Evolutionary conservation across 768 basidiomycete genomes (phyloP).

Genomic region (Crassisporium funariophilum): DNA sequence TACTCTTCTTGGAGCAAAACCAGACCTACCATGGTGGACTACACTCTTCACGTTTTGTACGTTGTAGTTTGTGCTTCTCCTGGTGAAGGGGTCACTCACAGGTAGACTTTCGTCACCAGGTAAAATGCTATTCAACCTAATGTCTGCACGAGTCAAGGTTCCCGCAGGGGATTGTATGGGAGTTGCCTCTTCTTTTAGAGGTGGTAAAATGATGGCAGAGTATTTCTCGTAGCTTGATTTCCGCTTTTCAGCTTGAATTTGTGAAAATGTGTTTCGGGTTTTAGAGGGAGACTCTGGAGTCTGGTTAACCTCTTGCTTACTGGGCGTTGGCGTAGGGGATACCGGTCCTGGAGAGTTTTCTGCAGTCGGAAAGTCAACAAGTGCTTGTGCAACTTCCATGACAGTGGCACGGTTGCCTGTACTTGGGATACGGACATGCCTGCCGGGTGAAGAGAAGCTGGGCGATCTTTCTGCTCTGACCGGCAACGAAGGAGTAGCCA

Average conservation of each 20-base stretch:
- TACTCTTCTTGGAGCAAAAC: too few species aligned
- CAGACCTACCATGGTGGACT: neutral
- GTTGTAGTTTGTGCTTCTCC: neutral
- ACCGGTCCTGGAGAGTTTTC: neutral
- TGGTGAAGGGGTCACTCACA: too few species aligned
- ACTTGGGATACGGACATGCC: slow-evolving; percentile 62
- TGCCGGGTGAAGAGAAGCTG: slow-evolving; percentile 35
- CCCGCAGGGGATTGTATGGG: slow-evolving; percentile 55
- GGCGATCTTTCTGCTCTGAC: slow-evolving; percentile 22
- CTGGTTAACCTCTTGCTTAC: slow-evolving; percentile 2
- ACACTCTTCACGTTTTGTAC: neutral
- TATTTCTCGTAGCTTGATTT: slow-evolving; percentile 72
- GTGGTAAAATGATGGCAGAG: slow-evolving; percentile 60
- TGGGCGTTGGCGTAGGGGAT: neutral
- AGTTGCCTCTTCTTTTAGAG: slow-evolving; percentile 69
- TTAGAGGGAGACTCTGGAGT: slow-evolving; percentile 19
- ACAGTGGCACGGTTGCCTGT: slow-evolving; percentile 70
- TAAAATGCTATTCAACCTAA: neutral
- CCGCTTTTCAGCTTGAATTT: slow-evolving; percentile 51
- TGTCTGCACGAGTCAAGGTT: slow-evolving; percentile 44
- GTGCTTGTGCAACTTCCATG: slow-evolving; percentile 76
- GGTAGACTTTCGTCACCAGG: neutral
- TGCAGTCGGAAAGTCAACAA: slow-evolving; percentile 36
- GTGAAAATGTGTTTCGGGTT: slow-evolving; percentile 23
- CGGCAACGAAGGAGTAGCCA: slow-evolving; percentile 3